Evolutionary conservation across 192 early-diverging fungal species (phyloP).

Genomic region (Mortierella hygrophila): DNA sequence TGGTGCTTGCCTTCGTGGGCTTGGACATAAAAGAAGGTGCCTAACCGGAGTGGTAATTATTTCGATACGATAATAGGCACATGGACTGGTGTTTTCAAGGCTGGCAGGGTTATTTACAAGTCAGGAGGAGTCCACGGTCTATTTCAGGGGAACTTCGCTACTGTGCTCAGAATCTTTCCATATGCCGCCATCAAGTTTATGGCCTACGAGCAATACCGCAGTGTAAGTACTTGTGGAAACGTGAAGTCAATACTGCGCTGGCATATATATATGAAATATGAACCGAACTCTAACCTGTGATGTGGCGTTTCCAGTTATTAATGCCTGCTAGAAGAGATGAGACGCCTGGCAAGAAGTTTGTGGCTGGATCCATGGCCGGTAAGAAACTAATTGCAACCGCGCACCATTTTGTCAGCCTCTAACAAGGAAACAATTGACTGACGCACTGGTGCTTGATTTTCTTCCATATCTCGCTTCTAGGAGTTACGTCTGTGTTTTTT

Average conservation of each 20-base stretch:
- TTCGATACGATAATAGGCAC: slow-evolving; percentile 63
- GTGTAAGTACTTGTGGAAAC: slow-evolving; percentile 47
- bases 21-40: not conserved
- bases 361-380: slow-evolving; percentile 85
- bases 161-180: slow-evolving; percentile 94
- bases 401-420: not conserved
- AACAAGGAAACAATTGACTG: not conserved
- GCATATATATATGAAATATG: not conserved
- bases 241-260: too few relatives aligned
- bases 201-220: slow-evolving; percentile 91
- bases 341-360: slow-evolving; percentile 77
- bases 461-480: slow-evolving; percentile 56
- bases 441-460: not conserved
- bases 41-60: slow-evolving; percentile 3
- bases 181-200: slow-evolving; percentile 98
- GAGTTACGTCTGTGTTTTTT: slow-evolving; percentile 87
- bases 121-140: slow-evolving; percentile 82
- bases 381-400: not conserved
- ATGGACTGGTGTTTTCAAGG: slow-evolving; percentile 86
- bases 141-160: slow-evolving; percentile 96
- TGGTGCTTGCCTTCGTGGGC: not conserved
- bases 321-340: slow-evolving; percentile 62
- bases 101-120: slow-evolving; percentile 79
- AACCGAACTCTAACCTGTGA: not conserved
- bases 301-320: slow-evolving; percentile 21